phyloP scores from a whole-genome alignment of 495 filamentous ascomycete species.

The Penicillium canescens region DNA sequence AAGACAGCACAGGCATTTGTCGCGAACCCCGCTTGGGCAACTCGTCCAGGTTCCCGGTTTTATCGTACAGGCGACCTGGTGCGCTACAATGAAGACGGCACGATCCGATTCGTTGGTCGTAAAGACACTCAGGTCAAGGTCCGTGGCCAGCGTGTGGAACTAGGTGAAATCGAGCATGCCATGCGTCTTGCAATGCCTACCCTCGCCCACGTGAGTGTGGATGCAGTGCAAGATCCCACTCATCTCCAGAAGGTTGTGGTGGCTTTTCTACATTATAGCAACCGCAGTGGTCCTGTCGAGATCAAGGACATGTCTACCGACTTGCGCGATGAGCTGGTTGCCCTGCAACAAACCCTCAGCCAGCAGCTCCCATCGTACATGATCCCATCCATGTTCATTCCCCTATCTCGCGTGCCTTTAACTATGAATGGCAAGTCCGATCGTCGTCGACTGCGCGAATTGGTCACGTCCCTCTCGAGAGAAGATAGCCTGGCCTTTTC shows the following conservation, averaged over 20 bases:
- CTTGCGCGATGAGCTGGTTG: background rate
- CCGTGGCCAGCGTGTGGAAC: slow-evolving; percentile 32
- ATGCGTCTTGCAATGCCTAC: background rate
- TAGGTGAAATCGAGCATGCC: slow-evolving; percentile 31
- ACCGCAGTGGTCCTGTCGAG: background rate
- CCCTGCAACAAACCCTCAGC: background rate
- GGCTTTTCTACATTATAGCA: background rate
- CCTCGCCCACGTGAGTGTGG: background rate
- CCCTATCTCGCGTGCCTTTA: slow-evolving; percentile 16
- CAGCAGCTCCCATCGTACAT: slow-evolving; percentile 13
- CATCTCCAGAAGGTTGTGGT: background rate
- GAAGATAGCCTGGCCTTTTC: background rate
- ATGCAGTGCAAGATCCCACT: background rate
- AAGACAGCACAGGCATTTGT: background rate
- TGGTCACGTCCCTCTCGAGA: background rate
- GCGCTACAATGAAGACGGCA: slow-evolving; percentile 34
- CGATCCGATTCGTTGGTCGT: slow-evolving; percentile 37
- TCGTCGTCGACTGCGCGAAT: background rate
- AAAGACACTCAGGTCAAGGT: slow-evolving; percentile 34
- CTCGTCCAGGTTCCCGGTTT: slow-evolving; percentile 8
- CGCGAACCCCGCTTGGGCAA: background rate
- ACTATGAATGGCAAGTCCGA: background rate
- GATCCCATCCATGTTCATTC: slow-evolving; percentile 36
- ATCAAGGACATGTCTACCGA: background rate
- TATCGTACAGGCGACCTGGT: slow-evolving; percentile 55